Percentiles rank a stretch among this genome's conserved stretches.
These are phyloP conservation scores for Ophiostoma australiae DNA, from an alignment of 2,329 filamentous ascomycete genomes.

Conservation along the genomic window DNA sequence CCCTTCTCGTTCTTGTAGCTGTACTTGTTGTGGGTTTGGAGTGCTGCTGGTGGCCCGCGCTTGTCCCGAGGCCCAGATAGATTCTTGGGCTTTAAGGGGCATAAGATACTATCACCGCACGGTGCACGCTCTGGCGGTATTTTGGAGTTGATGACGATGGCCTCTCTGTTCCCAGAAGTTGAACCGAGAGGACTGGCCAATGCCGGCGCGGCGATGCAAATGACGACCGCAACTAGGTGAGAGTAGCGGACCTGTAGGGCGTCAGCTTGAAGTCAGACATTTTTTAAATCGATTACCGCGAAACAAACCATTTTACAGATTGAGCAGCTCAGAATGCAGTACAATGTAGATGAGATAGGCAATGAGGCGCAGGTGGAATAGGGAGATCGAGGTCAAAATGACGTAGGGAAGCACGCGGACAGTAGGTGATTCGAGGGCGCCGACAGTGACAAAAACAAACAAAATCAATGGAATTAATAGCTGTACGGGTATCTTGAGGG, in stretches of 20 bases:
- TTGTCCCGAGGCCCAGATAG: not conserved
- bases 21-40: not conserved
- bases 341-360: constrained; percentile 18
- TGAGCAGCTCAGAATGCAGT: constrained; percentile 5
- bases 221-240: not conserved
- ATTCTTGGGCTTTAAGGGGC: not conserved
- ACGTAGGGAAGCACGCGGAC: constrained; percentile 17
- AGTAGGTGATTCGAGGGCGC: constrained; percentile 17
- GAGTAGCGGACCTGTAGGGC: not conserved
- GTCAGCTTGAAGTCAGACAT: not conserved
- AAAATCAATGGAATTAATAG: constrained; percentile 14
- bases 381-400: constrained; percentile 3
- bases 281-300: too few species aligned
- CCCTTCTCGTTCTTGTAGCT: not conserved
- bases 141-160: not conserved
- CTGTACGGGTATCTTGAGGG: constrained; percentile 20
- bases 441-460: constrained; percentile 8
- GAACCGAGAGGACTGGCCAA: not conserved
- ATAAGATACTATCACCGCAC: not conserved
- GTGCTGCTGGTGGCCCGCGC: not conserved
- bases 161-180: not conserved
- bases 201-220: not conserved
- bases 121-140: not conserved
- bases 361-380: constrained; percentile 19
- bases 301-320: constrained; percentile 11